A percentile compares a stretch with the other conserved stretches of the same genome.
phyloP scores from a whole-genome alignment of 2,329 filamentous ascomycete species.

The Huntiella moniliformis region DNA sequence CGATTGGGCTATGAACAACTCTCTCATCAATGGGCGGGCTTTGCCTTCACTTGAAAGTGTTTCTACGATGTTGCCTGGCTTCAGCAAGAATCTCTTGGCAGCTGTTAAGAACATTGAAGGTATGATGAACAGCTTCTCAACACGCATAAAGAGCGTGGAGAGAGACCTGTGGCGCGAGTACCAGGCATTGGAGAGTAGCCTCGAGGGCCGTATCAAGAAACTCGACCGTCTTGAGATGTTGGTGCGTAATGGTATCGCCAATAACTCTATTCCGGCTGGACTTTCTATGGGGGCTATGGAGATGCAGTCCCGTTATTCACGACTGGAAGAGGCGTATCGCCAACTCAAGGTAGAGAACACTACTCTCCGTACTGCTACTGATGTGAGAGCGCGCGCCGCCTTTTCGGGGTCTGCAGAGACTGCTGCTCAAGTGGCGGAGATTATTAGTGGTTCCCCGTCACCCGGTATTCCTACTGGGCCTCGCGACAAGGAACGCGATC shows the following conservation, averaged over 20 bases:
- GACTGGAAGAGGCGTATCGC: conserved; percentile 42
- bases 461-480: conserved; percentile 37
- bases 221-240: conserved; percentile 73
- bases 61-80: conserved; percentile 65
- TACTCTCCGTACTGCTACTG: conserved; percentile 47
- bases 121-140: conserved; percentile 59
- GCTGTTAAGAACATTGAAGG: conserved; percentile 77
- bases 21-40: conserved; percentile 68
- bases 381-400: conserved; percentile 34
- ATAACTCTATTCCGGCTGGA: conserved; percentile 24
- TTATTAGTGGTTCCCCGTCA: conserved; percentile 27
- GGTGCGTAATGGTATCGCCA: conserved; percentile 45
- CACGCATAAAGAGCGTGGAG: conserved; percentile 68
- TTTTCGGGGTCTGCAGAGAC: conserved; percentile 17
- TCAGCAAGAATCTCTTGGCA: conserved; percentile 72
- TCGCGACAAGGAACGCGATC: conserved; percentile 24
- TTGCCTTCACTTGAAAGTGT: conserved; percentile 74
- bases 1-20: conserved; percentile 83
- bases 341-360: conserved; percentile 46
- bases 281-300: conserved; percentile 17
- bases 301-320: conserved; percentile 28
- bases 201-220: conserved; percentile 64
- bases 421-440: conserved; percentile 12
- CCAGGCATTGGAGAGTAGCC: conserved; percentile 60
- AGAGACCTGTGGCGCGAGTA: conserved; percentile 83